phyloP scores from a whole-genome alignment of 208 protist species.

The Trypanosoma cruzi region DNA sequence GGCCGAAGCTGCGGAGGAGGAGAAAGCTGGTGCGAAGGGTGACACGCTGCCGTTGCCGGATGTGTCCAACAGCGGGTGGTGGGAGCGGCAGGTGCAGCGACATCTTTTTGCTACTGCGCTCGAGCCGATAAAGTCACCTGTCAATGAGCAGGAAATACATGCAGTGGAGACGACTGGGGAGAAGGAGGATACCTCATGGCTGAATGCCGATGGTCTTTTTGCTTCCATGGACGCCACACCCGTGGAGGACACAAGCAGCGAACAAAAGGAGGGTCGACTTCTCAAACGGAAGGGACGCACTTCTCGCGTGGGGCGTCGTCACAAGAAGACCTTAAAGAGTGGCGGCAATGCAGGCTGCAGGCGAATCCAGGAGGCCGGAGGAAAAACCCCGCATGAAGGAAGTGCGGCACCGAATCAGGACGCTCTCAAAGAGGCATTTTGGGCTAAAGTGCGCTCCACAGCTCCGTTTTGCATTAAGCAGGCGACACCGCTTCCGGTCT shows the following conservation, averaged over 20 bases:
- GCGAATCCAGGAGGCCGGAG: constrained; percentile 16
- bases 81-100: constrained; percentile 32
- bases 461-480: constrained; percentile 59
- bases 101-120: constrained; percentile 15
- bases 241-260: neutral
- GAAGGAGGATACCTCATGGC: neutral
- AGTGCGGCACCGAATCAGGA: neutral
- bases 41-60: constrained; percentile 38
- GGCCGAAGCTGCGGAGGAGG: constrained; percentile 24
- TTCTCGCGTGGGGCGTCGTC: neutral
- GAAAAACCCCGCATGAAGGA: constrained; percentile 3
- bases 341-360: neutral
- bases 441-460: constrained; percentile 44
- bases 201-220: constrained; percentile 31
- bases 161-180: neutral
- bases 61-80: constrained; percentile 54
- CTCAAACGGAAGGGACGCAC: neutral
- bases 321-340: neutral
- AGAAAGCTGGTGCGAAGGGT: neutral
- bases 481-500: constrained; percentile 76
- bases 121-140: constrained; percentile 1
- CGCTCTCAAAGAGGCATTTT: constrained; percentile 26
- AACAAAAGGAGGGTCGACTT: neutral
- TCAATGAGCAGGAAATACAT: constrained; percentile 1
- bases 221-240: constrained; percentile 17